phyloP scores from a whole-genome alignment of 148 eudicot species.

The Nepenthes mirabilis region DNA sequence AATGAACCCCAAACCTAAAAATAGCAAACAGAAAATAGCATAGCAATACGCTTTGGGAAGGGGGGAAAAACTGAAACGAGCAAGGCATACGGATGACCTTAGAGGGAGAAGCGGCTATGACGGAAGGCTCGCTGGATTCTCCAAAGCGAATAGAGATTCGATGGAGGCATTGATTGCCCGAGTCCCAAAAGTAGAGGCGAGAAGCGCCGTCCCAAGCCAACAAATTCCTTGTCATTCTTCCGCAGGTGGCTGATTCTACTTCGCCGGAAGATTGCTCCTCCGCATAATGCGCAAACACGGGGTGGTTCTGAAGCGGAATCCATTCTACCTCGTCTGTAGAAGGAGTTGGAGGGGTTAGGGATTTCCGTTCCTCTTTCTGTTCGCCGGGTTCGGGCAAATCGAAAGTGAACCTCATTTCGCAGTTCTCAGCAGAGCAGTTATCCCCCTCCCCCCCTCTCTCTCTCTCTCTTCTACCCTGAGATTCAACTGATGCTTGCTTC shows the following conservation, averaged over 20 bases:
- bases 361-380: constrained; percentile 2
- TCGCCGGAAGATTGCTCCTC: constrained; percentile 1
- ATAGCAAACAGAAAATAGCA: not conserved
- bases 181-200: constrained; percentile 74
- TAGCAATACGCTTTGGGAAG: not conserved
- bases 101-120: constrained; percentile 67
- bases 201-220: constrained; percentile 89
- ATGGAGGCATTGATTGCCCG: constrained; percentile 27
- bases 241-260: not conserved
- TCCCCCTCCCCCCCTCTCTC: too few species aligned
- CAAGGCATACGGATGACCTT: constrained; percentile 28
- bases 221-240: constrained; percentile 26
- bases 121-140: constrained; percentile 45
- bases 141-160: constrained; percentile 58
- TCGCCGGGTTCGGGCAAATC: constrained; percentile 24
- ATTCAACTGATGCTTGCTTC: too few species aligned
- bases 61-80: not conserved
- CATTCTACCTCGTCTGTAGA: constrained; percentile 45
- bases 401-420: constrained; percentile 37
- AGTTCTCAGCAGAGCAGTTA: too few species aligned
- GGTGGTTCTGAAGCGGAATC: constrained; percentile 73
- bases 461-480: too few species aligned
- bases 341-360: not conserved
- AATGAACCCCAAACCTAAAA: not conserved
- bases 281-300: constrained; percentile 30